Conservation (phyloP, 2,329 filamentous ascomycete genomes). For the Aspergillus floridensis region DNA sequence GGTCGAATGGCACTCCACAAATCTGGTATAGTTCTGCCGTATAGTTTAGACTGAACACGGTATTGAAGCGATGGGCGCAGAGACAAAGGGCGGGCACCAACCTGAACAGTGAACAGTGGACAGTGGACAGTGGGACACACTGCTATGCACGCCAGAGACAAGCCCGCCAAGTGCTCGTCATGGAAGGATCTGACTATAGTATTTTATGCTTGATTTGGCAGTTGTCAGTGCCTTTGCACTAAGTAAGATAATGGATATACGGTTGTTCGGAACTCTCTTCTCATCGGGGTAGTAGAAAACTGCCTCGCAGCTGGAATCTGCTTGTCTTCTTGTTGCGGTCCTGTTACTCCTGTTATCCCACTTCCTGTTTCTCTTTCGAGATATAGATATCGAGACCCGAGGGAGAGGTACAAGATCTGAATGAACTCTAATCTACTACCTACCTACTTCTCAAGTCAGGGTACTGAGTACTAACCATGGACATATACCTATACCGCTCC, state of each 20-base stretch:
- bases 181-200: background rate
- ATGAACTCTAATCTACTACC: background rate
- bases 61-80: conserved; percentile 1
- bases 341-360: background rate
- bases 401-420: background rate
- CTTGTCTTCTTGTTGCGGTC: background rate
- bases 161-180: background rate
- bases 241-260: background rate
- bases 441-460: too few relatives aligned
- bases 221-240: background rate
- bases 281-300: background rate
- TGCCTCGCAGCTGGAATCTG: background rate
- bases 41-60: background rate
- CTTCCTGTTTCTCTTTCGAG: background rate
- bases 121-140: too few relatives aligned
- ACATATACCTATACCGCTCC: too few relatives aligned
- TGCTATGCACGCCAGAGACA: background rate
- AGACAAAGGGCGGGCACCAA: background rate
- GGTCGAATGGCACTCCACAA: background rate
- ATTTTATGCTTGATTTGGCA: background rate
- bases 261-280: background rate
- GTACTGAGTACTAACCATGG: too few relatives aligned
- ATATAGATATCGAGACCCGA: background rate
- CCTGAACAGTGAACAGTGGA: too few relatives aligned
- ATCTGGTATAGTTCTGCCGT: background rate